phyloP scores from a whole-genome alignment of 2,329 filamentous ascomycete genomes.

The Trichoderma harzianum region DNA sequence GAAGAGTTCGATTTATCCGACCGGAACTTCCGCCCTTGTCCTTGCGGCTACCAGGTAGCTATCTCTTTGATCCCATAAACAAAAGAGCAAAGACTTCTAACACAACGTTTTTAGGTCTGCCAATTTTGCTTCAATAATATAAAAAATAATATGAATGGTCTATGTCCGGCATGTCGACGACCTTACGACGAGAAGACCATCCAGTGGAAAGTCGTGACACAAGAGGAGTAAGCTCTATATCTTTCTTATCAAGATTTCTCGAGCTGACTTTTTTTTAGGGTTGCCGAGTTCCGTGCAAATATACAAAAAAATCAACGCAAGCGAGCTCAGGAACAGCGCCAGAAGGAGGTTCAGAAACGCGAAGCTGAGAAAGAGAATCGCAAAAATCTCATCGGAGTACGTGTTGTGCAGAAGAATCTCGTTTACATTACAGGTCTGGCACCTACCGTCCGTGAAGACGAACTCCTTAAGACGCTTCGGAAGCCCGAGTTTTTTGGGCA shows the following conservation, averaged over 20 bases:
- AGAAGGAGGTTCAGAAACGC: conserved; percentile 93
- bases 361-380: conserved; percentile 94
- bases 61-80: neutral
- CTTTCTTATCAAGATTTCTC: neutral
- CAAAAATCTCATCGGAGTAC: conserved; percentile 91
- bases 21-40: conserved; percentile 94
- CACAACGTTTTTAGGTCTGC: conserved; percentile 66
- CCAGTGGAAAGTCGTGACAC: conserved; percentile 91
- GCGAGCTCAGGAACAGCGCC: conserved; percentile 73
- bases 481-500: conserved; percentile 95
- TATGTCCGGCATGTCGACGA: conserved; percentile 94
- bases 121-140: conserved; percentile 99
- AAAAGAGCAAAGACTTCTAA: neutral
- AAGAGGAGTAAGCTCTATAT: conserved; percentile 73
- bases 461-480: conserved; percentile 83
- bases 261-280: conserved; percentile 42
- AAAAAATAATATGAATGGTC: conserved; percentile 94
- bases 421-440: conserved; percentile 96
- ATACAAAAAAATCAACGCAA: conserved; percentile 91
- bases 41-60: conserved; percentile 91
- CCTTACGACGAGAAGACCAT: conserved; percentile 97
- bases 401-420: conserved; percentile 96
- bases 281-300: conserved; percentile 71
- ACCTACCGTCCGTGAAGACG: conserved; percentile 87
- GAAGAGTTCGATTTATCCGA: conserved; percentile 98